Conservation (phyloP, 495 filamentous ascomycete species). For the Penicillium longicatenatum region DNA sequence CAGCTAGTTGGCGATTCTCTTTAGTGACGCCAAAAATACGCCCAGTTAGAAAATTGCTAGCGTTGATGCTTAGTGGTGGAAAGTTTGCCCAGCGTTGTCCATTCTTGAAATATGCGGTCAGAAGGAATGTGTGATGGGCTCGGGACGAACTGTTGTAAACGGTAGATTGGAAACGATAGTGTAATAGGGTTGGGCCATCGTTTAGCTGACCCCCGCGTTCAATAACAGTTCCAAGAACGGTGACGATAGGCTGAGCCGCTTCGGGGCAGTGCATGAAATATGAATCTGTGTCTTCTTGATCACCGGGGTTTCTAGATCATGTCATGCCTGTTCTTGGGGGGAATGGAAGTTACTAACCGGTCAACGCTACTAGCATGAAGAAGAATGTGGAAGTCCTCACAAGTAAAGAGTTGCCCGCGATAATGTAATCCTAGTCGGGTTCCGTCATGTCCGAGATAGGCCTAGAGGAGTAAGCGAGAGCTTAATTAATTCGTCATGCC, state of each 20-base stretch:
- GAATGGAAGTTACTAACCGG: no score
- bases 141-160: slow-evolving; percentile 18
- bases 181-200: slow-evolving; percentile 13
- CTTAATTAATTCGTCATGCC: no score
- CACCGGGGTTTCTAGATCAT: slow-evolving; percentile 14
- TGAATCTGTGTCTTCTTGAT: slow-evolving; percentile 14
- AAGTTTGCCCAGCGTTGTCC: slow-evolving; percentile 11
- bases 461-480: no score
- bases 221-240: slow-evolving; percentile 9
- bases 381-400: no score
- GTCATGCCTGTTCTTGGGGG: no score
- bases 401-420: no score
- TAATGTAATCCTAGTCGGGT: no score
- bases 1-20: slow-evolving; percentile 18
- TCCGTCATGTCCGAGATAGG: no score
- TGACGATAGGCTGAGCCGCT: slow-evolving; percentile 14
- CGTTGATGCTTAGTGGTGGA: slow-evolving; percentile 4
- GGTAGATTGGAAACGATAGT: slow-evolving; percentile 14
- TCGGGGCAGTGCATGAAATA: slow-evolving; percentile 23
- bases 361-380: no score
- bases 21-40: slow-evolving; percentile 21
- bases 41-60: slow-evolving; percentile 12
- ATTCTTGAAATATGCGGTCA: slow-evolving; percentile 21
- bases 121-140: slow-evolving; percentile 15
- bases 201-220: slow-evolving; percentile 17